Evolutionary conservation across 495 filamentous ascomycete species (phyloP), one percentile per base, ranked within the genome.

Genomic region (Neurospora sublineolata): DNA sequence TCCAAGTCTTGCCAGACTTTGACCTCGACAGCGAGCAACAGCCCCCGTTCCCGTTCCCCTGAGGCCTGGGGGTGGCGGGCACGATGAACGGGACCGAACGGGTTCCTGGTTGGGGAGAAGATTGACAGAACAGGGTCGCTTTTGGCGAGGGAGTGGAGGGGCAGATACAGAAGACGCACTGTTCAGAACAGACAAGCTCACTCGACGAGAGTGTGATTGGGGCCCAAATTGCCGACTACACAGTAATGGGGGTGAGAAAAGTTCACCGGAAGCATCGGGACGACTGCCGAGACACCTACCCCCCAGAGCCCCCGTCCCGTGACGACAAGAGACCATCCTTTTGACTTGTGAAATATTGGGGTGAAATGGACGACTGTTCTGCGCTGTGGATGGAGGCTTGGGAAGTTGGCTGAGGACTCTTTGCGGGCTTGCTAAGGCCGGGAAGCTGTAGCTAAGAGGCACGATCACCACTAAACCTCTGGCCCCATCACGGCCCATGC

Each of bases 201-300:
- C 27, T 30, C 37, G 36, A 42, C 38, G n/a, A 38, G 16, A 52
- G n/a, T 75, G 60, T 75, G 71, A 75, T 75, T 75, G 73, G 73
- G 71, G 73, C 71, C 69, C 16, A 37, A 72, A 74, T 67, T 68
- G 37, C 33, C 46, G 69, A 27, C 52, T 27, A 60, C 18, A 38
- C 67, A 33, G 33, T 33, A 33, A 64, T 7, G 27, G 52, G 44
- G 52, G 52, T 60, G 27, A 27, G 52, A 64, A 60, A 64, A 64
- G 52, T 60, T 60, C 52, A 33, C 52, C 52, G 52, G 23, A 64
- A 27, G 52, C 52, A 64, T 64, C 52, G 27, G 52, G 27, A 64
- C 52, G 27, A 64, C 52, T 64, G 52, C 27, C 52, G 52, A 33
- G 16, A 64, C 14, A 4, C 18, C 52, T 27, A 4, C 18, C 52